A percentile compares a stretch with the other conserved stretches of the same genome.
Evolutionary conservation across 768 basidiomycete species (phyloP).

Genomic region (Trichaptum fuscoviolaceum): DNA sequence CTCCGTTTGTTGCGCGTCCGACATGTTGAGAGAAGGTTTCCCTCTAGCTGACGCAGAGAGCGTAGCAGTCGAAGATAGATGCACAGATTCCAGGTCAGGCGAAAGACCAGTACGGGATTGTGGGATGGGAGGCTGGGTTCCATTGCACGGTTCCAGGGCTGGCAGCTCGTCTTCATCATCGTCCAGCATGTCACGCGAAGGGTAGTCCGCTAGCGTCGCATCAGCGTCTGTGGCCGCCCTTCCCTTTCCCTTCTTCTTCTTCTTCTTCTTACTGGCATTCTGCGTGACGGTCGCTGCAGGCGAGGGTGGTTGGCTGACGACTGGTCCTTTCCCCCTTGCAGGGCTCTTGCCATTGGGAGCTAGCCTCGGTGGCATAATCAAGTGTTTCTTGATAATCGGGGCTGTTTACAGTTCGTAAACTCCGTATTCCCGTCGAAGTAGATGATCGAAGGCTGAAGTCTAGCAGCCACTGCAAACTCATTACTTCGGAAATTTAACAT

Average conservation of each 20-base stretch:
- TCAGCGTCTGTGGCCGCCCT: conserved; percentile 15
- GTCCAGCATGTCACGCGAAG: conserved; percentile 16
- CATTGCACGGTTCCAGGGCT: conserved; percentile 19
- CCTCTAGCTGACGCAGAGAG: conserved; percentile 32
- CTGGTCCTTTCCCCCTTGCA: conserved; percentile 7
- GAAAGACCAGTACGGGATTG: conserved; percentile 30
- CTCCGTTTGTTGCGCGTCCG: conserved; percentile 45
- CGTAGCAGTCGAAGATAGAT: conserved; percentile 41
- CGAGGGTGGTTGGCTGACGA: conserved; percentile 7
- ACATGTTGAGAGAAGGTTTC: conserved; percentile 25
- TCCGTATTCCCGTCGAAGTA: neutral
- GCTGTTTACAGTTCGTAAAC: neutral
- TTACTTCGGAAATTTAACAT: conserved; percentile 1
- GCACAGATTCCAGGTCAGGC: conserved; percentile 44
- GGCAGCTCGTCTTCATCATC: conserved; percentile 26
- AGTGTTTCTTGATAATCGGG: neutral
- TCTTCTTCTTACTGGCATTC: conserved; percentile 30
- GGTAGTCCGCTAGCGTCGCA: conserved; percentile 10
- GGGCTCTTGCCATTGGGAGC: neutral
- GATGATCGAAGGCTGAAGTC: neutral
- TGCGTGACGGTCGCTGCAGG: conserved; percentile 1
- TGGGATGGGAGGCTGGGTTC: conserved; percentile 15
- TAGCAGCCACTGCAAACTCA: neutral
- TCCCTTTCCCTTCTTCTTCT: conserved; percentile 43
- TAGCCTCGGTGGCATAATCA: neutral